Percentiles rank a stretch among this genome's conserved stretches.
These are phyloP conservation scores for Aspergillus latus DNA, from an alignment of 2,329 filamentous ascomycete genomes.

Conservation along the genomic window DNA sequence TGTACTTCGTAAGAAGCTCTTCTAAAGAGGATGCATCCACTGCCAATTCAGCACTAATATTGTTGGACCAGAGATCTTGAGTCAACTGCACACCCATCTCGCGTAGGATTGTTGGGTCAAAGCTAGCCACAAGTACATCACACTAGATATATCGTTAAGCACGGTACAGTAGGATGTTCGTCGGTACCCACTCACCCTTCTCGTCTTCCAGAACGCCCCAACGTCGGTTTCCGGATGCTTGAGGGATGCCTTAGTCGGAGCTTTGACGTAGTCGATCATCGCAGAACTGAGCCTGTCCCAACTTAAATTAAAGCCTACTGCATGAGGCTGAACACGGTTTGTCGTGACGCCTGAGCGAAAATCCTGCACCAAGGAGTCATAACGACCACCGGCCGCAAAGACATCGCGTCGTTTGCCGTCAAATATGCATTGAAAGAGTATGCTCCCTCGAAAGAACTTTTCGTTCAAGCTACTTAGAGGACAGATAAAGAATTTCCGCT, in stretches of 20 bases:
- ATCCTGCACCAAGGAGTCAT: slow-evolving; percentile 84
- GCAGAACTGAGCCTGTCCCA: slow-evolving; percentile 76
- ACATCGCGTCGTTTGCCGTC: slow-evolving; percentile 80
- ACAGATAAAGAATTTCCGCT: slow-evolving; percentile 76
- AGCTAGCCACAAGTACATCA: slow-evolving; percentile 86
- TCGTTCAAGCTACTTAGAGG: slow-evolving; percentile 88
- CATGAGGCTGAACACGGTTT: slow-evolving; percentile 67
- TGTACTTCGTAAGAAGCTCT: slow-evolving; percentile 65
- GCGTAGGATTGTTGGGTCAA: slow-evolving; percentile 73
- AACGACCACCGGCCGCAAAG: slow-evolving; percentile 89
- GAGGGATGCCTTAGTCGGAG: slow-evolving; percentile 55
- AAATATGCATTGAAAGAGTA: slow-evolving; percentile 87
- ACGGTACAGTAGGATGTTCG: not conserved
- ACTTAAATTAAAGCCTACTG: slow-evolving; percentile 87
- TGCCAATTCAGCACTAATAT: slow-evolving; percentile 85
- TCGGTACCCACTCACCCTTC: slow-evolving; percentile 54
- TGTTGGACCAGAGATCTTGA: slow-evolving; percentile 74
- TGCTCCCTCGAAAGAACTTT: slow-evolving; percentile 79
- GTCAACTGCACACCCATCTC: slow-evolving; percentile 75
- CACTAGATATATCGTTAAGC: slow-evolving; percentile 53
- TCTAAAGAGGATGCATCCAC: slow-evolving; percentile 75
- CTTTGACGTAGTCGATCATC: slow-evolving; percentile 55
- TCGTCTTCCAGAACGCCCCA: slow-evolving; percentile 59
- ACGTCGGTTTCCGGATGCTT: slow-evolving; percentile 69
- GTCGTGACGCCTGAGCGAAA: slow-evolving; percentile 69